Evolutionary conservation across 495 filamentous ascomycete species (phyloP).

Genomic region (Lasiosphaeria ovina): DNA sequence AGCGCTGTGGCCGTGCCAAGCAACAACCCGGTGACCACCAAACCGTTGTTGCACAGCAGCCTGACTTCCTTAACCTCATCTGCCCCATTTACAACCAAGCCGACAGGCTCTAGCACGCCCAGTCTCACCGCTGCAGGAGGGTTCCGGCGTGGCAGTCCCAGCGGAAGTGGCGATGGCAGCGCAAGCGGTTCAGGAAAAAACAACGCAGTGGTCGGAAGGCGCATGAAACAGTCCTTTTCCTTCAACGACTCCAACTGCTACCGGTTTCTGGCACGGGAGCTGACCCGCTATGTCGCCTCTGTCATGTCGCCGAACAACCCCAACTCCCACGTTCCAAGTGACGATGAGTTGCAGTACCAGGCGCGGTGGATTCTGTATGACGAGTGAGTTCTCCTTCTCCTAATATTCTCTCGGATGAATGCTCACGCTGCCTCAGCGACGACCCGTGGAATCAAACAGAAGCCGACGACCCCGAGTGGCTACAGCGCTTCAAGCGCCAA

Average conservation of each 20-base stretch:
- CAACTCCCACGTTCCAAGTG: conserved; percentile 50
- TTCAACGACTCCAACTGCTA: conserved; percentile 57
- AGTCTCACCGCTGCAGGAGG: no score
- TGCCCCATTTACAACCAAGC: background rate
- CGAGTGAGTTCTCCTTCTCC: conserved; percentile 37
- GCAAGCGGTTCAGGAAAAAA: background rate
- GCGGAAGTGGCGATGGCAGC: conserved; percentile 1
- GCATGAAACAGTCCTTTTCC: conserved; percentile 18
- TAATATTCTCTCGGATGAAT: background rate
- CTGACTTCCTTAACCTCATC: background rate
- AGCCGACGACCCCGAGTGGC: conserved; percentile 70
- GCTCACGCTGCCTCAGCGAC: conserved; percentile 38
- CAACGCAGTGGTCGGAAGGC: background rate
- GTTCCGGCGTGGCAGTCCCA: background rate
- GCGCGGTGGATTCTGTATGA: conserved; percentile 57
- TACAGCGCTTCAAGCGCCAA: conserved; percentile 66
- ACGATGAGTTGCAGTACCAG: conserved; percentile 54
- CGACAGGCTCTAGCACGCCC: background rate
- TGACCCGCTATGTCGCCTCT: conserved; percentile 46
- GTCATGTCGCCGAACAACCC: conserved; percentile 54
- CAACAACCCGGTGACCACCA: conserved; percentile 18
- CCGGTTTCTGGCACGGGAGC: conserved; percentile 45
- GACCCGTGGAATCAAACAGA: conserved; percentile 75
- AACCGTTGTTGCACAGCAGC: background rate
- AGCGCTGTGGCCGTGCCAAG: conserved; percentile 14